Conservation (phyloP, 257 asterid species). For the Solanum verrucosum region DNA sequence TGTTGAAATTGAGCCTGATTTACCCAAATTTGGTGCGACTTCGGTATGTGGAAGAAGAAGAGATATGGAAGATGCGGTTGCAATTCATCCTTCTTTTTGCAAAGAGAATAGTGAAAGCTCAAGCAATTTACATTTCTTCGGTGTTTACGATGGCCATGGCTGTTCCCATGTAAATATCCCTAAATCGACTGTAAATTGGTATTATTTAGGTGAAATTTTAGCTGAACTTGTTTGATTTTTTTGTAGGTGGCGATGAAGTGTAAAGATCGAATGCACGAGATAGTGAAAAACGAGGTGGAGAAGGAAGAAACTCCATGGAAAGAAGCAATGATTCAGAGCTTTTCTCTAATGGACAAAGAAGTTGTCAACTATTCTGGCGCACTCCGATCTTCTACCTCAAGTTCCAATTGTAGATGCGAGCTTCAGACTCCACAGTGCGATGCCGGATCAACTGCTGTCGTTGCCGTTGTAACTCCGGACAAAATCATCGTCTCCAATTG, state of each 20-base stretch:
- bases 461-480: slow-evolving; percentile 62
- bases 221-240: not conserved
- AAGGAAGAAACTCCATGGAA: slow-evolving; percentile 43
- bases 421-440: slow-evolving; percentile 85
- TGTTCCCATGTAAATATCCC: slow-evolving; percentile 74
- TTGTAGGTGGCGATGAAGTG: slow-evolving; percentile 78
- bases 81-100: slow-evolving; percentile 44
- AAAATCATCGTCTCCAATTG: slow-evolving; percentile 78
- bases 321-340: slow-evolving; percentile 41
- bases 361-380: slow-evolving; percentile 30
- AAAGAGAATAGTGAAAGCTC: not conserved
- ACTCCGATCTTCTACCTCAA: not conserved
- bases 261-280: slow-evolving; percentile 86
- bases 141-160: slow-evolving; percentile 96
- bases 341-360: slow-evolving; percentile 72
- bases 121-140: slow-evolving; percentile 45
- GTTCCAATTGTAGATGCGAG: slow-evolving; percentile 72
- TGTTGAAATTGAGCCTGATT: not conserved
- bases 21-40: slow-evolving; percentile 52
- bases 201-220: no score
- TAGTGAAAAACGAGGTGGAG: slow-evolving; percentile 50
- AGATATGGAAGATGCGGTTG: slow-evolving; percentile 92
- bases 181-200: no score
- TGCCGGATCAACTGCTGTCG: slow-evolving; percentile 97
- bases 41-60: slow-evolving; percentile 84